Evolutionary conservation across 2,329 filamentous ascomycete genomes (phyloP), one percentile per base, ranked within the genome.

Genomic region (Talaromyces sp.): DNA sequence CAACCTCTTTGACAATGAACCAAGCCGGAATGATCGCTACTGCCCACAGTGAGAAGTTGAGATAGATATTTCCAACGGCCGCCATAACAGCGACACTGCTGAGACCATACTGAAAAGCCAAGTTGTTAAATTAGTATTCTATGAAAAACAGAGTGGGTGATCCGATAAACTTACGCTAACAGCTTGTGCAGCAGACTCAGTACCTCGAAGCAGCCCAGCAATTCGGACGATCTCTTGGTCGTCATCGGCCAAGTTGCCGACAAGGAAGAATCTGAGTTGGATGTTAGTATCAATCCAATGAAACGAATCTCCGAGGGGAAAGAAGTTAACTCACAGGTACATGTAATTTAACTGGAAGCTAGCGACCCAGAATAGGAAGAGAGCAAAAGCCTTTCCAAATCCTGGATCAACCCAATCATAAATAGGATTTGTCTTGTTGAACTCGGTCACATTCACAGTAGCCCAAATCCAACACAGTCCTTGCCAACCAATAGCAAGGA

Each of bases 341-440:
- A 90, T 77, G 65, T 91, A 91, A 67, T 90, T 90, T 7, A 89
- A 60, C 70, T 90, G 87, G 61, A 90, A 90, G 0, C 85, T 83
- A 10, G 83, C 71, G 0, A 85, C 84, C 60, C 88, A 79, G 60
- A 91, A 82, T 5, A 91, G 64, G 67, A 87, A 90, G 16, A 89
- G 76, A 0, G 80, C 82, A 60, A 90, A 91, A 0, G 80, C 85
- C 35, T 78, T 77, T 0, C 86, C 87, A 49, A 91, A 91, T 0
- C 85, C 86, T 0, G 73, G 56, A 56, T 80, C 80, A 0, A 66
- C 63, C 88, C 88, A 91, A 67, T 91, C 88, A 60, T 83, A 87
- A 0, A 78, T 81, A 0, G 87, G 86, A 16, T 76, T 72, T 0
- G 80, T 82, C 10, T 73, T 69, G 14, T 77, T 76, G 67, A 84